phyloP scores from a whole-genome alignment of 495 filamentous ascomycete genomes.

The Penicillium ucsense region DNA sequence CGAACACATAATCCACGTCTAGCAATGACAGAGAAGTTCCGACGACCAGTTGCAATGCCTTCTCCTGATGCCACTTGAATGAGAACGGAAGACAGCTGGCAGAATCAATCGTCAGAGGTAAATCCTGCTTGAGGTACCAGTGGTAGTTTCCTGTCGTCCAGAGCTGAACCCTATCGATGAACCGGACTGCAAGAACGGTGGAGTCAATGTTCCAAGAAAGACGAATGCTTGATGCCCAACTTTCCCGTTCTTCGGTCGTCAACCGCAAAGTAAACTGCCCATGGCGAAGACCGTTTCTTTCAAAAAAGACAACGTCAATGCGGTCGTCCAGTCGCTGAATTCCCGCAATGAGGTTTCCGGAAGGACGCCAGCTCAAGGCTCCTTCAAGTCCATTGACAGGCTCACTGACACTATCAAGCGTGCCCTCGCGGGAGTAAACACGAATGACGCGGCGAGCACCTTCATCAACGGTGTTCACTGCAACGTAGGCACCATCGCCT shows the following conservation, averaged over 20 bases:
- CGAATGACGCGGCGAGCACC: constrained; percentile 65
- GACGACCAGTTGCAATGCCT: constrained; percentile 54
- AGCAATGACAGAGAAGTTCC: constrained; percentile 40
- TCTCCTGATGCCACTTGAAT: constrained; percentile 78
- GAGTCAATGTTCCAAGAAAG: constrained; percentile 88
- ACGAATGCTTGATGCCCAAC: constrained; percentile 46
- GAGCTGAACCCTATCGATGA: constrained; percentile 70
- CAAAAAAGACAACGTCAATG: constrained; percentile 88
- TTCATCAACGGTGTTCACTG: constrained; percentile 66
- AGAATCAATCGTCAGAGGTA: constrained; percentile 32
- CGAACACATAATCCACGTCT: constrained; percentile 59
- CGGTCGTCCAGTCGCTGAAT: constrained; percentile 61
- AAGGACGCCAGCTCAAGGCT: constrained; percentile 82
- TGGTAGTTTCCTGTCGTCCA: constrained; percentile 98
- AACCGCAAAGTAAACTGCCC: constrained; percentile 76
- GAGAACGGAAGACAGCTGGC: constrained; percentile 20
- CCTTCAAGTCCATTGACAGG: constrained; percentile 84
- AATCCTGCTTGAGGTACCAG: constrained; percentile 96
- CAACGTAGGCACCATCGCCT: constrained; percentile 87
- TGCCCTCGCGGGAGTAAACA: constrained; percentile 82
- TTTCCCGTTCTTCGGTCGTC: constrained; percentile 45
- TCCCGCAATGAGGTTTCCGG: constrained; percentile 78
- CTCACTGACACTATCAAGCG: constrained; percentile 84
- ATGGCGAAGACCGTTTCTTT: constrained; percentile 89
- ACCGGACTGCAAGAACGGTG: constrained; percentile 72